Base-by-base conservation (phyloP, 2,329 filamentous ascomycete genomes). In the Diaporthe citrichinensis region DNA sequence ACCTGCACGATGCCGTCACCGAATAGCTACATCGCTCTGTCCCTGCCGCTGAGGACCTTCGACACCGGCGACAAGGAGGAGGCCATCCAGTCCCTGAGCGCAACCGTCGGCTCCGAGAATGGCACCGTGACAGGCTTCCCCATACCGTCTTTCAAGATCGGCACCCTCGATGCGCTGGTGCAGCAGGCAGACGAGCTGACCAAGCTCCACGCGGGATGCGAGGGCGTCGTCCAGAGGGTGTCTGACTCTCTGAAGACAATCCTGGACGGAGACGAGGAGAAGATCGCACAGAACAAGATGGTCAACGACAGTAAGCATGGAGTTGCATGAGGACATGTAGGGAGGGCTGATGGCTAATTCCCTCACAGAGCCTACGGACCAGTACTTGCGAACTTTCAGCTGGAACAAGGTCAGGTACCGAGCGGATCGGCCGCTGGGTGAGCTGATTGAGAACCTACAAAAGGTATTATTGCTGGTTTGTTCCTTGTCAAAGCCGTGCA, bases 371-470 rank as follows among this genome's bases (percentile, higher is more conserved):
- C 96, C 97, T n/a, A 95, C 96, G 76, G 96, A 98, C 80, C 94
- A 96, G 83, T 99, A 98, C 83, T 88, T 99, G 61, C 92, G 93
- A 82, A 93, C 90, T 73, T 99, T 98, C 85, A 90, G 92, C 79
- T 99, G 97, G 97, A 98, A 98, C 87, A 98, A 97, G 85, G 95
- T 98, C 85, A 97, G 98, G 84, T 99, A 98, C 85, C 93, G 97
- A 81, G 93, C 94, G 77, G 97, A 99, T 85, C 97, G 96, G 84
- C 91, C 96, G 69, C 90, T 99, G 77, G 90, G 92, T 74, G 96
- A 98, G 82, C 89, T 98, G 76, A 93, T 98, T 80, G 94, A 95
- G 83, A 93, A 92, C 55, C 87, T 99, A 75, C 95, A 98, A 83
- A 98, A 98, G 91, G 95, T 95, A 80, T 20, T 80, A 55, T 20